Percentiles rank a stretch among this genome's conserved stretches.
Conservation (phyloP, 257 asterid genomes). For the Capsicum rhomboideum region DNA sequence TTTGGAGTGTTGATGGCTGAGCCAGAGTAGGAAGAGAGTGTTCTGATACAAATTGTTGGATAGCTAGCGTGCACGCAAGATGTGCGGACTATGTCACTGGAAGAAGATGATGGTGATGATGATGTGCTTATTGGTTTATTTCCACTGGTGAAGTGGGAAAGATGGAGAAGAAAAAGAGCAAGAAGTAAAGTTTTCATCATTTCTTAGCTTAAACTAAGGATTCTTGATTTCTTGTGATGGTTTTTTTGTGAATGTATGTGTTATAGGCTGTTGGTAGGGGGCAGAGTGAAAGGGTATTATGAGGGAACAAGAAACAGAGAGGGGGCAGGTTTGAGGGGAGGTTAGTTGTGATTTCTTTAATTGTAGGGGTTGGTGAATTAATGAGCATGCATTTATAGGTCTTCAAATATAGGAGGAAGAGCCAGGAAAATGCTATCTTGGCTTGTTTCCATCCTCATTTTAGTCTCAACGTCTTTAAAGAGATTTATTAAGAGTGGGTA, state of each 20-base stretch:
- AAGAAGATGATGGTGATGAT: not conserved
- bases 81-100: conserved; percentile 38
- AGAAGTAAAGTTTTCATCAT: not conserved
- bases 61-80: conserved; percentile 89
- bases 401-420: not conserved
- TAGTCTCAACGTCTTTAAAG: not conserved
- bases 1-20: conserved; percentile 52
- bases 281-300: not conserved
- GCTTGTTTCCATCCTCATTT: not conserved
- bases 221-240: not conserved
- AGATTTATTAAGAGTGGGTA: not conserved
- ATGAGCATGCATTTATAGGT: not conserved
- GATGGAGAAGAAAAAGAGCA: not conserved
- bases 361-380: not conserved
- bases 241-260: not conserved
- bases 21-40: conserved; percentile 64
- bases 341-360: not conserved
- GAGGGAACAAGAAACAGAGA: not conserved
- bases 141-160: not conserved
- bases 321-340: not conserved
- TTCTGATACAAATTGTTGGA: conserved; percentile 71
- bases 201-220: not conserved
- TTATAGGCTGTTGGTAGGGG: not conserved
- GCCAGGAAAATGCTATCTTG: not conserved
- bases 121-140: not conserved